These are phyloP conservation scores for Strobilomyces echinocephalus DNA, from an alignment of 768 basidiomycete genomes.

Conservation along the genomic window DNA sequence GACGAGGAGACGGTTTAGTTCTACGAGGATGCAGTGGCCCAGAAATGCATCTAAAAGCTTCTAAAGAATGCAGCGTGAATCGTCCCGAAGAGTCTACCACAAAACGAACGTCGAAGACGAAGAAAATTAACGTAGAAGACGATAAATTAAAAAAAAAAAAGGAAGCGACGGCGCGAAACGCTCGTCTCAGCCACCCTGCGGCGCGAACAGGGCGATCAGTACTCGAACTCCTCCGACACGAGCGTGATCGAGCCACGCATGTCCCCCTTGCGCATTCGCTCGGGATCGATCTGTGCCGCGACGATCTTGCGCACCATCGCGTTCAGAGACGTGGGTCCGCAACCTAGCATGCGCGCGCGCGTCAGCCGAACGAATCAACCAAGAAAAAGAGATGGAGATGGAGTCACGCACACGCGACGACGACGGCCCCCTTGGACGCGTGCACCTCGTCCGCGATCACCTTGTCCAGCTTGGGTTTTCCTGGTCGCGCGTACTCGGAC, in stretches of 20 bases:
- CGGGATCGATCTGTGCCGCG: constrained; percentile 54
- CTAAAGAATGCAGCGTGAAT: neutral
- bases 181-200: too few relatives aligned
- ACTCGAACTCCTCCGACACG: constrained; percentile 65
- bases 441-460: constrained; percentile 65
- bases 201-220: constrained; percentile 36
- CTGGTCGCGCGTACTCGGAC: constrained; percentile 59
- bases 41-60: too few relatives aligned
- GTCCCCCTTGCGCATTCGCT: constrained; percentile 49
- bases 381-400: neutral
- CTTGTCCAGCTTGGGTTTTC: constrained; percentile 59
- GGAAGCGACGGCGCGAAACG: neutral
- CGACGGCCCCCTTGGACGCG: constrained; percentile 46
- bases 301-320: constrained; percentile 64
- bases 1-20: neutral
- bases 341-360: constrained; percentile 39
- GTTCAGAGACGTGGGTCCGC: constrained; percentile 69
- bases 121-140: too few relatives aligned
- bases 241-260: constrained; percentile 55
- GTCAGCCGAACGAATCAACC: constrained; percentile 4
- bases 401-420: constrained; percentile 62
- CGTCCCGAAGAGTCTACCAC: neutral
- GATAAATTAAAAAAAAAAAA: neutral
- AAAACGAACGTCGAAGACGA: constrained; percentile 6
- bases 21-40: neutral